Conservation (phyloP, 192 early-diverging fungal species). For the Podila epigama region DNA sequence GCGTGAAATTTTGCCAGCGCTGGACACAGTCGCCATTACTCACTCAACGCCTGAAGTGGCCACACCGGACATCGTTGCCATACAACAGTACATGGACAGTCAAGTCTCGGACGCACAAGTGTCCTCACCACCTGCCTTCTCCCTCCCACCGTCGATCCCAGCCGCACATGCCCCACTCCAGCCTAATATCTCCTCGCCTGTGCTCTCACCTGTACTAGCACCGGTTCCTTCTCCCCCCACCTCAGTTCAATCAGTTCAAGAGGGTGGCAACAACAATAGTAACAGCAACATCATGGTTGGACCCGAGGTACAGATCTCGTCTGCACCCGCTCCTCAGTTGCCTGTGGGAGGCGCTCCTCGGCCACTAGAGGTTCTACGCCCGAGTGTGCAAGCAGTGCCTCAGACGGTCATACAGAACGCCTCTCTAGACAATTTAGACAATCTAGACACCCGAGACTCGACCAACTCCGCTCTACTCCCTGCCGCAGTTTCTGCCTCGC, state of each 20-base stretch:
- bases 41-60: conserved; percentile 13
- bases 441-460: background rate
- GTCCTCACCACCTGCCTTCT: background rate
- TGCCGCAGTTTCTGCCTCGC: background rate
- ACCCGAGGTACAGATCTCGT: too few species aligned
- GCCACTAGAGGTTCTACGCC: too few species aligned
- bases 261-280: too few species aligned
- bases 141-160: conserved; percentile 11
- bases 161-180: background rate
- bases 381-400: background rate
- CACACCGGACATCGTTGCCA: conserved; percentile 12
- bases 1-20: background rate
- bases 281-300: too few species aligned
- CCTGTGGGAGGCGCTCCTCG: too few species aligned
- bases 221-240: too few species aligned
- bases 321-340: too few species aligned
- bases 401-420: background rate
- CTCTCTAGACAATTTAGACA: too few species aligned
- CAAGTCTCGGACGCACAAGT: background rate
- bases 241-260: too few species aligned
- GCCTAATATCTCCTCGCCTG: conserved; percentile 13
- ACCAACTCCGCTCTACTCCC: background rate
- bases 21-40: background rate
- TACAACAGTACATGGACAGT: conserved; percentile 2
- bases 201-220: background rate